Conservation (phyloP, 1,284 basidiomycete species). For the Somion occarium region DNA sequence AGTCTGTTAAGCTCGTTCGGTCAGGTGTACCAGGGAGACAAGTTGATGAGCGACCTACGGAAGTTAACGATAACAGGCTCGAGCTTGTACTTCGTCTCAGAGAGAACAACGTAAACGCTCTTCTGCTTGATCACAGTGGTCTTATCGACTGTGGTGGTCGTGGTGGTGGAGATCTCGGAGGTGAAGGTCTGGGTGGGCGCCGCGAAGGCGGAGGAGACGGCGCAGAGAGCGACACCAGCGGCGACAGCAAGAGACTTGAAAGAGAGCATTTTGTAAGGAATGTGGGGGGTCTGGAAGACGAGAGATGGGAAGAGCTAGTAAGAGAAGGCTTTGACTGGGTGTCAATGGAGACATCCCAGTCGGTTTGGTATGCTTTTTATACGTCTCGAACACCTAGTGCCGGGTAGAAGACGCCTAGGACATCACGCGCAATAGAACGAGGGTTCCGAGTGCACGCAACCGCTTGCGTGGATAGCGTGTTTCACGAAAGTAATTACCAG, state of each 20-base stretch:
- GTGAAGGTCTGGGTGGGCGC: constrained; percentile 12
- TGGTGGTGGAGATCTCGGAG: neutral
- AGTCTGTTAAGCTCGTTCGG: constrained; percentile 22
- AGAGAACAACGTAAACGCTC: neutral
- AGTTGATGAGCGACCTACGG: constrained; percentile 22
- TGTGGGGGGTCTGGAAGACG: constrained; percentile 25
- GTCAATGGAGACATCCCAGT: constrained; percentile 2
- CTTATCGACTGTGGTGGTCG: no score
- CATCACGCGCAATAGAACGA: neutral
- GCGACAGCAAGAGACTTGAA: constrained; percentile 36
- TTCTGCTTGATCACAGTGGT: constrained; percentile 16
- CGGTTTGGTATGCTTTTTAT: constrained; percentile 1
- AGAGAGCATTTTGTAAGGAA: constrained; percentile 44
- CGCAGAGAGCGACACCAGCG: constrained; percentile 33
- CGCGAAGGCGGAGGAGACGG: constrained; percentile 19
- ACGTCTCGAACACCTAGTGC: no score
- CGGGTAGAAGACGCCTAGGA: no score
- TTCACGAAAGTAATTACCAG: neutral
- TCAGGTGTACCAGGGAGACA: neutral
- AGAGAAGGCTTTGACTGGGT: constrained; percentile 4
- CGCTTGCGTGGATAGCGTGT: neutral
- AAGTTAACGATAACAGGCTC: constrained; percentile 16
- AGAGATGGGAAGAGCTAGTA: constrained; percentile 9
- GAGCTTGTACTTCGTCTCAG: neutral
- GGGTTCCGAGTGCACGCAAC: neutral